Conservation (phyloP, 176 grass and related monocot genomes). For the Areca catechu region DNA sequence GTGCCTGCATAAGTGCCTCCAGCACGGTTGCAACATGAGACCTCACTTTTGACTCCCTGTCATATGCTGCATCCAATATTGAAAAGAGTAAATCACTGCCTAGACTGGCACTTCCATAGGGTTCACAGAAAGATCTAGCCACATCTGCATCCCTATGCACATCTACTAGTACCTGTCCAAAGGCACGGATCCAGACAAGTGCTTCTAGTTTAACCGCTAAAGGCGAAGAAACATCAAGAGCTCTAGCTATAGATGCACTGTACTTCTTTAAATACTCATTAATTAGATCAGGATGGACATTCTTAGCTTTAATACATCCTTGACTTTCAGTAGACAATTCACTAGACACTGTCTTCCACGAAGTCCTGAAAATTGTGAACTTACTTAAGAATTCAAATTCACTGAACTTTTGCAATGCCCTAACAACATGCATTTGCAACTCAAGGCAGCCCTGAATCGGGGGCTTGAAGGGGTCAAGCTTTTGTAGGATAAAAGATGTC, state of each 20-base stretch:
- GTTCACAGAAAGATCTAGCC: constrained; percentile 30
- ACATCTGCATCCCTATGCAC: constrained; percentile 31
- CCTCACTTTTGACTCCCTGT: constrained; percentile 80
- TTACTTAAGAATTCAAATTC: constrained; percentile 58
- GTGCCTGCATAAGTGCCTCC: constrained; percentile 58
- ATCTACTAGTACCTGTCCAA: constrained; percentile 37
- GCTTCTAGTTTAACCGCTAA: constrained; percentile 64
- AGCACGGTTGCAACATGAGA: constrained; percentile 66
- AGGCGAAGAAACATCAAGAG: constrained; percentile 51
- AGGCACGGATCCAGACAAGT: constrained; percentile 64
- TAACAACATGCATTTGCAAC: constrained; percentile 77
- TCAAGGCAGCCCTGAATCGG: constrained; percentile 62
- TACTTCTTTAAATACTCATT: constrained; percentile 54
- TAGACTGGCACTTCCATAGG: constrained; percentile 34
- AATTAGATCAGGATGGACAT: constrained; percentile 27
- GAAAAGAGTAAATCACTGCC: constrained; percentile 48
- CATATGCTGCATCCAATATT: constrained; percentile 80
- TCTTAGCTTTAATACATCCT: constrained; percentile 20
- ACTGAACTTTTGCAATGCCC: constrained; percentile 59
- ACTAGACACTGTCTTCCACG: constrained; percentile 22
- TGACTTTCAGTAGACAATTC: constrained; percentile 23
- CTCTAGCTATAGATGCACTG: constrained; percentile 37
- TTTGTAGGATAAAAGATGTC: constrained; percentile 55
- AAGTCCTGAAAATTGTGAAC: constrained; percentile 31
- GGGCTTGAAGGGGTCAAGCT: constrained; percentile 60